Evolutionary conservation across 768 basidiomycete species (phyloP).

Genomic region (Holtermannia corniformis): DNA sequence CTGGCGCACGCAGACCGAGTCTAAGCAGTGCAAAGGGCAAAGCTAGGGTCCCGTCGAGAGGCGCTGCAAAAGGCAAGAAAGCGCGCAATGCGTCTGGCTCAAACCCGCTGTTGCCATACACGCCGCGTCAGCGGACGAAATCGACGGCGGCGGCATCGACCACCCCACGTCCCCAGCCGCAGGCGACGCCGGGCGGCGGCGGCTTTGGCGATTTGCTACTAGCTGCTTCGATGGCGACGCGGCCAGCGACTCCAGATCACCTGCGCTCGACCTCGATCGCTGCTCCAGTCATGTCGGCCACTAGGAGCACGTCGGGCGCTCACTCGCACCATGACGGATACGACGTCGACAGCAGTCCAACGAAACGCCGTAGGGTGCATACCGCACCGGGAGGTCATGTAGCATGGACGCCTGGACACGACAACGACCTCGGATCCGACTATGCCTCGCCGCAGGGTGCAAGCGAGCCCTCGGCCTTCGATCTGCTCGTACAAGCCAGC

Average conservation of each 20-base stretch:
- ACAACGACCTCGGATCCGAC: not conserved
- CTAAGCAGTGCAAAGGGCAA: no score
- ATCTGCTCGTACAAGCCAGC: conserved; percentile 28
- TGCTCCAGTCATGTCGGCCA: conserved; percentile 26
- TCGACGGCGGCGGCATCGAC: conserved; percentile 2
- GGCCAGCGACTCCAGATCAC: conserved; percentile 22
- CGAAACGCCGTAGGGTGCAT: not conserved
- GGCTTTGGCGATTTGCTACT: conserved; percentile 31
- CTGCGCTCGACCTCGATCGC: conserved; percentile 3
- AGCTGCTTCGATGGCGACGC: conserved; percentile 32
- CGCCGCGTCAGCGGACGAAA: conserved; percentile 11
- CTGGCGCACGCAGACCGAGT: conserved; percentile 13
- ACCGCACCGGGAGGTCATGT: not conserved
- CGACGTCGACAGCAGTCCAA: not conserved
- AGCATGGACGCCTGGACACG: not conserved
- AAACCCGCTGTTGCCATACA: conserved; percentile 5
- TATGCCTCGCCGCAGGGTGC: not conserved
- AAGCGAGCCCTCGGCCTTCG: conserved; percentile 17
- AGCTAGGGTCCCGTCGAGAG: conserved; percentile 9
- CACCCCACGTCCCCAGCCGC: conserved; percentile 4
- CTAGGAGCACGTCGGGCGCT: conserved; percentile 21
- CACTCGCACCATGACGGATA: not conserved
- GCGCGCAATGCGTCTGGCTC: conserved; percentile 7
- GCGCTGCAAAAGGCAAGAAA: conserved; percentile 12
- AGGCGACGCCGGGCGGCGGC: conserved; percentile 33